Evolutionary conservation across 2,329 filamentous ascomycete genomes (phyloP).

Genomic region (Apiospora sp.): DNA sequence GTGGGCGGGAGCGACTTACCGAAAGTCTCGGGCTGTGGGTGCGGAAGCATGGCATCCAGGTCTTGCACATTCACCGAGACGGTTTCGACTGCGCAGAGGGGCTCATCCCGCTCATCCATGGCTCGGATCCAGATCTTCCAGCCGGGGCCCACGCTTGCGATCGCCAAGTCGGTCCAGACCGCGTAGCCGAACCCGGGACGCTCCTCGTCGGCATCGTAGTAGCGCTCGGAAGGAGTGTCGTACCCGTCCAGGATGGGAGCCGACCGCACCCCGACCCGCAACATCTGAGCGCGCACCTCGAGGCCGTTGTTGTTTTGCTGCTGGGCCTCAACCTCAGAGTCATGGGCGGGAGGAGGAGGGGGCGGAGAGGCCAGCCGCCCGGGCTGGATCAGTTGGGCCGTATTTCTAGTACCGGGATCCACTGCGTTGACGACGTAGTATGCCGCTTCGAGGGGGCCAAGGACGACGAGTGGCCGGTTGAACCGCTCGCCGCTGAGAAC

Average conservation of each 20-base stretch:
- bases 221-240: background rate
- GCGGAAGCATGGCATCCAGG: background rate
- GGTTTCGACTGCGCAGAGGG: background rate
- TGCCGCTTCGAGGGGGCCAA: background rate
- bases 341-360: no score
- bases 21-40: background rate
- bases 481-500: background rate
- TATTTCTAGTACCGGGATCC: background rate
- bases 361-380: no score
- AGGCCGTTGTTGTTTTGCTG: background rate
- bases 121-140: background rate
- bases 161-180: background rate
- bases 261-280: background rate
- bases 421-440: background rate
- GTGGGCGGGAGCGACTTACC: background rate
- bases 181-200: background rate
- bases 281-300: no score
- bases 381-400: background rate
- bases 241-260: background rate
- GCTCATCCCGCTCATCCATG: background rate
- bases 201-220: background rate
- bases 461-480: background rate
- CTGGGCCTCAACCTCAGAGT: no score
- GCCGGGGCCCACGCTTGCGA: background rate
- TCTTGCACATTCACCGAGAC: background rate